Base-by-base conservation (phyloP, 2,329 filamentous ascomycete species). In the Penicillium sp. region DNA sequence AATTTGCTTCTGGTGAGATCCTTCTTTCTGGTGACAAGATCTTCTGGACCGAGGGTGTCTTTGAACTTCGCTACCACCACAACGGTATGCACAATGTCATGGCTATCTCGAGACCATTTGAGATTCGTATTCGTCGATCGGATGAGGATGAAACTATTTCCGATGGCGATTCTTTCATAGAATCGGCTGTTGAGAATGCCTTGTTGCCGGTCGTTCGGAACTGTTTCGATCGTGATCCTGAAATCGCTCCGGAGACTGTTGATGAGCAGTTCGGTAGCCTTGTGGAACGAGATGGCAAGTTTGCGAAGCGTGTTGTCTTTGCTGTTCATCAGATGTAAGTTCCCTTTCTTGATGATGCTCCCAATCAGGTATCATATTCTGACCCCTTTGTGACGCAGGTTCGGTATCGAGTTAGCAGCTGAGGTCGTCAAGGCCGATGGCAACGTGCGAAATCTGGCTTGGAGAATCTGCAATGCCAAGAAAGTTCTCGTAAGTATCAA, bases 51-150 rank as follows among this genome's bases (percentile, higher is more conserved):
- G 90, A 93, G 60, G 94, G 94, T 54, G 90, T 95, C 3, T 99
- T 96, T 70, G 94, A 99, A 71, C 95, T 99, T 80, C 87, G 94
- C 41, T 97, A 97, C 77, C 94, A 99, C 76, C 94, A 99, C 75
- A 88, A 91, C 66, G 92, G 92, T 56, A 89, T 89, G 68, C 92
- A 99, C 77, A 91, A 89, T 65, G 93, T 96, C 70, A 94, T 99
- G 90, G 86, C 91, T 19, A 90, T 97, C 60, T 97, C 93, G 6
- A 85, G 91, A 65, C 93, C 94, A 0, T 99, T 99, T 68, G 93
- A 97, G 74, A 89, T 97, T 56, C 86, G 87, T 46, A 91, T 97
- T 62, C 81, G 84, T 33, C 88, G 87, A 43, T 96, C 96, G 68
- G 89, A 91, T 62, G 89, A 91, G 51, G 89, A 92, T 12, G 80